Conservation (phyloP, 1,284 basidiomycete species). For the Ganoderma meredithae region DNA sequence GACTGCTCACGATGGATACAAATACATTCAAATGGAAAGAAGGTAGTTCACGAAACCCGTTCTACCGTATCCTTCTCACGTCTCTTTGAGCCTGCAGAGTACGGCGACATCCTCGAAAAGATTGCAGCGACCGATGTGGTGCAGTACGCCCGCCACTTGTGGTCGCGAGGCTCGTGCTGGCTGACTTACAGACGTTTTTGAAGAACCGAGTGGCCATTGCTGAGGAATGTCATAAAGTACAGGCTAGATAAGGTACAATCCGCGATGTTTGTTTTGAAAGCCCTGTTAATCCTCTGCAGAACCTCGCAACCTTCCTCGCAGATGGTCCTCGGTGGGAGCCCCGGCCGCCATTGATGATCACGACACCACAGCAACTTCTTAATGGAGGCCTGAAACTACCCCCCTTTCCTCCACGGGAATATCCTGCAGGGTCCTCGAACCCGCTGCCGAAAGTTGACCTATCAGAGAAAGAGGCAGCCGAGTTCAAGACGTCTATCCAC, state of each 20-base stretch:
- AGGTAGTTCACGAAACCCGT: conserved; percentile 21
- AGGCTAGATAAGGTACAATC: conserved; percentile 67
- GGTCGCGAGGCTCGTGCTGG: neutral
- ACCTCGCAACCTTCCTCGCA: conserved; percentile 61
- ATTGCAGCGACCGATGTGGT: conserved; percentile 76
- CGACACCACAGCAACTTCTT: conserved; percentile 49
- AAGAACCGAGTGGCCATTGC: conserved; percentile 78
- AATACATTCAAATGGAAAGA: conserved; percentile 30
- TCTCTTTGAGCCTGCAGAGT: conserved; percentile 52
- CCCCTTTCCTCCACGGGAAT: conserved; percentile 76
- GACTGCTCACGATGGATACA: conserved; percentile 6
- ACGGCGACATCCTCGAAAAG: conserved; percentile 67
- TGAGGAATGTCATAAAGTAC: conserved; percentile 77
- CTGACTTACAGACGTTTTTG: neutral
- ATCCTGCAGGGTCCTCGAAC: conserved; percentile 55
- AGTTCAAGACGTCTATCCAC: conserved; percentile 66
- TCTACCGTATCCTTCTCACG: conserved; percentile 9
- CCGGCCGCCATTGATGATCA: conserved; percentile 43
- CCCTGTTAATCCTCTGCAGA: conserved; percentile 48
- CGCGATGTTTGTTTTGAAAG: conserved; percentile 24
- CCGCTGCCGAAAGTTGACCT: conserved; percentile 66
- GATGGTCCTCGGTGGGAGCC: conserved; percentile 36
- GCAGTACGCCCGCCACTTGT: conserved; percentile 54
- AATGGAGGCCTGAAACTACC: conserved; percentile 79
- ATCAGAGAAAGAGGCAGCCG: conserved; percentile 67